Evolutionary conservation across 768 basidiomycete species (phyloP), one percentile per base, ranked within the genome.

Genomic region (Tulasnella sp.): DNA sequence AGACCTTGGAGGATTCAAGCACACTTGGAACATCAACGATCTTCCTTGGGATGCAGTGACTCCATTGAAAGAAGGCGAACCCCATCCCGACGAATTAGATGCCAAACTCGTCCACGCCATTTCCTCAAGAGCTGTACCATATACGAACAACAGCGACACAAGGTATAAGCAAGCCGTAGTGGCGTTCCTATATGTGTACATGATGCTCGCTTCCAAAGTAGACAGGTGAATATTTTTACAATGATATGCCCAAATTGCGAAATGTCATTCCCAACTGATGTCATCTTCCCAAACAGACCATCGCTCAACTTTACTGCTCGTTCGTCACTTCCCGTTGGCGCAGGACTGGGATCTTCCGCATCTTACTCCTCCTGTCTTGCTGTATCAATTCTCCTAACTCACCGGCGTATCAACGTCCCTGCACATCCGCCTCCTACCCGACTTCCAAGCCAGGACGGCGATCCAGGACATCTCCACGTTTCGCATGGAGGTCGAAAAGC

Each of bases 291-390:
- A 16, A 10, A 9, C 48, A 91, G 89, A 51, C 83, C 81, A 8
- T 72, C 80, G 0, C 77, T 90, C 64, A 79, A 82, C 57, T 83
- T 93, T 63, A 73, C 79, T 20, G 76, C 81, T 33, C 87, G 93
- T 40, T 81, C 89, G 29, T 86, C 88, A 20, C 74, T 98, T 4
- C 95, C 95, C 25, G 81, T 98, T 52, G 84, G 88, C 6, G 95
- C 95, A 13, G 95, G 95, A 40, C 80, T 98, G 43, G 95, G 95
- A 20, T 98, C 93, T 10, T 95, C 91, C 19, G 95, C 95, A 5
- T 89, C 95, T 20, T 96, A 83, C 69, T 96, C 92, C 3, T 78
- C 81, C 16, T 95, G 92, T 62, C 69, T 83, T 39, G 79, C 90
- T 8, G 80, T 86, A 1, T 70, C 86, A 4, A 70, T 93, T 37